Evolutionary conservation across 2,329 filamentous ascomycete species (phyloP).

Genomic region (Colletotrichum sp.): DNA sequence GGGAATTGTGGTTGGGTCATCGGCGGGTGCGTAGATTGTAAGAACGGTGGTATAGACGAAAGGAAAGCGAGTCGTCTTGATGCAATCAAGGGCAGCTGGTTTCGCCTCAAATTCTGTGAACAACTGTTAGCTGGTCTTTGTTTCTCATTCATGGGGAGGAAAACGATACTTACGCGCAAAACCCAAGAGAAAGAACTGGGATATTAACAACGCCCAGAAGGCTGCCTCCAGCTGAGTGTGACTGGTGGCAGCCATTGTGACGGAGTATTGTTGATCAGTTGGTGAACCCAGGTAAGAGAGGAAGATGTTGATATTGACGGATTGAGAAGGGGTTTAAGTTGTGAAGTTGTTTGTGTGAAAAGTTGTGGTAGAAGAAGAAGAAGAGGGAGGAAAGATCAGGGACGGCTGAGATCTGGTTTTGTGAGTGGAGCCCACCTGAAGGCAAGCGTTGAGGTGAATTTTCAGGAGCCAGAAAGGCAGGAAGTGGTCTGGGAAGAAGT

Average conservation of each 20-base stretch:
- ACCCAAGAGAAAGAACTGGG: neutral
- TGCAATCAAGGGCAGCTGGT: neutral
- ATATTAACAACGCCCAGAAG: neutral
- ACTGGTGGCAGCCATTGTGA: neutral
- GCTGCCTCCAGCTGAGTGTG: neutral
- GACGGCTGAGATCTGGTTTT: neutral
- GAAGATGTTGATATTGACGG: neutral
- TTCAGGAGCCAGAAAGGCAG: neutral
- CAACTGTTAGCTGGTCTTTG: neutral
- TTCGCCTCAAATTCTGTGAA: neutral
- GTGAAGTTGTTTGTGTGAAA: neutral
- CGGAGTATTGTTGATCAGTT: neutral
- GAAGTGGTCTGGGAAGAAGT: neutral
- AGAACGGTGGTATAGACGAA: neutral
- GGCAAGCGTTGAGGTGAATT: neutral
- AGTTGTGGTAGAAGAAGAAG: neutral
- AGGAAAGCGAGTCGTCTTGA: neutral
- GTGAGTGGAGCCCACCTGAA: neutral
- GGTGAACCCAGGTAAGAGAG: neutral
- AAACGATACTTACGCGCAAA: neutral
- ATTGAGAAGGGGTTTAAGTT: too few species aligned
- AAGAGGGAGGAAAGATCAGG: too few species aligned
- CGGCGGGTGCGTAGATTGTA: neutral
- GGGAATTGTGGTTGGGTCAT: neutral
- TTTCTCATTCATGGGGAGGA: accelerated